Conservation (phyloP, 1,284 basidiomycete species). For the Meripilus lineatus region DNA sequence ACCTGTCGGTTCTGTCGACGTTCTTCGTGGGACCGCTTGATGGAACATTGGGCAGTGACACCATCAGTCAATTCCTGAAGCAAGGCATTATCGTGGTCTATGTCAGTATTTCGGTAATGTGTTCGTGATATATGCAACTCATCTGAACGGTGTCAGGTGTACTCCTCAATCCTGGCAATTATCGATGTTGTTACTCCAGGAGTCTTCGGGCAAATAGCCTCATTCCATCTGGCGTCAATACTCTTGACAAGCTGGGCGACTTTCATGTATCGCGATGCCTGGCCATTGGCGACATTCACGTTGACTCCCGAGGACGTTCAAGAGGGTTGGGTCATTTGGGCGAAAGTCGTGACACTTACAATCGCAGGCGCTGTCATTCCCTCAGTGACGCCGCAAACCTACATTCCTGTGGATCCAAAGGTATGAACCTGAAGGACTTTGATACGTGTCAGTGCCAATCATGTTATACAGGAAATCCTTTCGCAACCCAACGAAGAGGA, state of each 20-base stretch:
- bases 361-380: slow-evolving; percentile 36
- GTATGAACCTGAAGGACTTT: slow-evolving; percentile 15
- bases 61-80: slow-evolving; percentile 5
- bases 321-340: slow-evolving; percentile 25
- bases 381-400: slow-evolving; percentile 35
- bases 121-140: slow-evolving; percentile 30
- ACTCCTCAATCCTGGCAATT: slow-evolving; percentile 20
- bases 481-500: slow-evolving; percentile 57
- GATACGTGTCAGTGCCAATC: neutral
- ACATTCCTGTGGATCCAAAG: slow-evolving; percentile 36
- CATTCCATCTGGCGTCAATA: slow-evolving; percentile 15
- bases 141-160: slow-evolving; percentile 31
- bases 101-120: slow-evolving; percentile 1
- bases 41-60: too few species aligned
- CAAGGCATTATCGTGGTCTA: slow-evolving; percentile 24
- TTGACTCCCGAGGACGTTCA: slow-evolving; percentile 32
- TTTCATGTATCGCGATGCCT: slow-evolving; percentile 59
- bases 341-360: slow-evolving; percentile 31
- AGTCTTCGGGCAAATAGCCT: slow-evolving; percentile 8
- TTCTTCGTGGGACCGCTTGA: too few species aligned
- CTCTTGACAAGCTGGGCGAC: slow-evolving; percentile 11
- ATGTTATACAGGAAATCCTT: slow-evolving; percentile 32
- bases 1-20: too few species aligned
- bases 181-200: slow-evolving; percentile 14
- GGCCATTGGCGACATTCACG: slow-evolving; percentile 49